Base-by-base conservation (phyloP, 2,329 filamentous ascomycete species). In the Colletotrichum abscissum region DNA sequence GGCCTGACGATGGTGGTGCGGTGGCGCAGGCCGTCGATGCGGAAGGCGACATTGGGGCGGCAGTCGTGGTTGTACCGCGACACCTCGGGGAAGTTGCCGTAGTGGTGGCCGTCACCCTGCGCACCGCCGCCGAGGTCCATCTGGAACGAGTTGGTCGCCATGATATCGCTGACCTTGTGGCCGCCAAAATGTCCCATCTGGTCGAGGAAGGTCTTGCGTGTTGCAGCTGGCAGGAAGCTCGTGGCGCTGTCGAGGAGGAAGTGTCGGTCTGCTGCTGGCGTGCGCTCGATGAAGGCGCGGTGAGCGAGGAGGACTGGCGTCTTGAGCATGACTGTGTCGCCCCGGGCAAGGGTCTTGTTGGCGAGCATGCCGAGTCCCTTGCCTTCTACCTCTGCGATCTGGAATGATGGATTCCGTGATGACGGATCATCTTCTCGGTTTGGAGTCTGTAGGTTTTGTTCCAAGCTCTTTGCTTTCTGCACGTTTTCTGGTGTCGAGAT, bases 11-110 rank as follows among this genome's bases (percentile, higher is more conserved):
- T 84, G 35, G 82, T 80, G 14, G 84, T 78, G 65, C 81, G 78
- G 72, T 86, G 84, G 4, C 81, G 80, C 24, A 86, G 78, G 3
- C 81, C 81, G 42, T 79, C 75, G 69, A 84, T 84, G 75, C 80
- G 81, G 78, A 86, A 86, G 75, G 83, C 84, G 42, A 82, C 81
- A 71, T 86, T 86, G 30, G 85, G 82, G 2, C 84, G 80, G 73
- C 85, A 86, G 77, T 86, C 84, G 78, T 86, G 85, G 78, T 86
- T 86, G 70, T 85, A 77, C n/a, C 84, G 79, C 16, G 84, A 75
- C 12, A 75, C 73, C 24, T 75, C 74, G 14, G 73, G 73, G 55
- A 70, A 75, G 59, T 75, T 75, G 55, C 69, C 74, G 56, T 75
- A 75, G 24, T 75, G 73, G 42, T 75, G 69, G 35, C 63, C 74